A percentile compares a stretch with the other conserved stretches of the same genome.
Evolutionary conservation across 163 green algal genomes (phyloP).

Genomic region (Prototheca wickerhamii): DNA sequence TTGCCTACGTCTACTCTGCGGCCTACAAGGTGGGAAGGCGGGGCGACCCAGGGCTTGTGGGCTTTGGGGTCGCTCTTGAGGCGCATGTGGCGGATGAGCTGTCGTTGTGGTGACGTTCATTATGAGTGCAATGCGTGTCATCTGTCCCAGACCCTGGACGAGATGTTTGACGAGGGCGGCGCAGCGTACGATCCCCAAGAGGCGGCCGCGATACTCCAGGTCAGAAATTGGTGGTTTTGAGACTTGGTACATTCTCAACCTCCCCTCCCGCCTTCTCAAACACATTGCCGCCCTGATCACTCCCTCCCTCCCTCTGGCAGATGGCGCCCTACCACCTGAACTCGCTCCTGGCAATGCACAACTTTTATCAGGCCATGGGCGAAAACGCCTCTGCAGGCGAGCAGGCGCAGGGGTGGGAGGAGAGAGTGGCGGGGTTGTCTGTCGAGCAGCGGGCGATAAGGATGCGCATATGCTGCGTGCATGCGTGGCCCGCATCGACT

Average conservation of each 20-base stretch:
- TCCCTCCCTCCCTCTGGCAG: slow-evolving; percentile 44
- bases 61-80: no score
- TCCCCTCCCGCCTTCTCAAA: background rate
- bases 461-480: no score
- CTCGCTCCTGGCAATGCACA: slow-evolving; percentile 74
- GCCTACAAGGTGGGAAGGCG: slow-evolving; percentile 22
- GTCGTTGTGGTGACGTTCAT: no score
- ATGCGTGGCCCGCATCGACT: no score
- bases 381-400: slow-evolving; percentile 36
- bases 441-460: slow-evolving; percentile 28
- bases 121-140: no score
- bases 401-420: background rate
- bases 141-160: no score
- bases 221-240: no score
- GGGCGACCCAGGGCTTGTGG: background rate
- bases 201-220: no score
- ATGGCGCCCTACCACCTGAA: slow-evolving; percentile 86
- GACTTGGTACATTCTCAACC: slow-evolving; percentile 27
- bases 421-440: slow-evolving; percentile 6
- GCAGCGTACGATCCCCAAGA: no score
- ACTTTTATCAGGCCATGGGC: slow-evolving; percentile 65
- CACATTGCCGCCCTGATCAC: background rate
- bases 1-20: slow-evolving; percentile 22
- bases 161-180: no score
- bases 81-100: background rate